phyloP scores from a whole-genome alignment of 345 rosid species.

The Brassica carinata region DNA sequence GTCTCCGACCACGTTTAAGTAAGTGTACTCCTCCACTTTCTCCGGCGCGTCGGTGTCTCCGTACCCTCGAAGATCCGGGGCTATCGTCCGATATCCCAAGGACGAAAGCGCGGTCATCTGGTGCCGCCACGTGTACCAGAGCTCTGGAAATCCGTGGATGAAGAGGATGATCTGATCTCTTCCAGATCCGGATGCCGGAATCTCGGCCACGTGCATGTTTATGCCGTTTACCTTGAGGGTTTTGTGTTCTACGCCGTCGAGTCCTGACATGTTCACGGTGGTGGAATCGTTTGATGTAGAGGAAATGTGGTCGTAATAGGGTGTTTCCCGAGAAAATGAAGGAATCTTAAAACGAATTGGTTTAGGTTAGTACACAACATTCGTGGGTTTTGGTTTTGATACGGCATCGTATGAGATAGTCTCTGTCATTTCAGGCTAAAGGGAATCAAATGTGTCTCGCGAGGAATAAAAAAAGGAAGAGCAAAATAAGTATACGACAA shows the following conservation, averaged over 20 bases:
- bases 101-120: slow-evolving; percentile 65
- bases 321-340: too few relatives aligned
- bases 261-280: slow-evolving; percentile 5
- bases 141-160: slow-evolving; percentile 83
- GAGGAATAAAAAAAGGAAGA: too few relatives aligned
- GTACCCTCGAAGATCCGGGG: slow-evolving; percentile 83
- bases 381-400: too few relatives aligned
- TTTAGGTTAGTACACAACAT: too few relatives aligned
- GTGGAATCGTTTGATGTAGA: too few relatives aligned
- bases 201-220: slow-evolving; percentile 72
- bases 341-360: too few relatives aligned
- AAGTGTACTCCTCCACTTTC: slow-evolving; percentile 48
- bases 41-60: slow-evolving; percentile 75
- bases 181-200: slow-evolving; percentile 42
- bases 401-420: too few relatives aligned
- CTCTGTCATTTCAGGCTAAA: too few relatives aligned
- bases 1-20: slow-evolving; percentile 59
- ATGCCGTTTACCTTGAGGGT: slow-evolving; percentile 61
- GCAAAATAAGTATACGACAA: too few relatives aligned
- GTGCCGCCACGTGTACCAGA: slow-evolving; percentile 88
- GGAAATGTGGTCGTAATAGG: too few relatives aligned
- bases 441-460: too few relatives aligned
- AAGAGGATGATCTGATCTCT: slow-evolving; percentile 55
- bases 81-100: slow-evolving; percentile 70
- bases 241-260: slow-evolving; percentile 62